Base-by-base conservation (phyloP, 345 rosid species). In the Corchorus capsularis region DNA sequence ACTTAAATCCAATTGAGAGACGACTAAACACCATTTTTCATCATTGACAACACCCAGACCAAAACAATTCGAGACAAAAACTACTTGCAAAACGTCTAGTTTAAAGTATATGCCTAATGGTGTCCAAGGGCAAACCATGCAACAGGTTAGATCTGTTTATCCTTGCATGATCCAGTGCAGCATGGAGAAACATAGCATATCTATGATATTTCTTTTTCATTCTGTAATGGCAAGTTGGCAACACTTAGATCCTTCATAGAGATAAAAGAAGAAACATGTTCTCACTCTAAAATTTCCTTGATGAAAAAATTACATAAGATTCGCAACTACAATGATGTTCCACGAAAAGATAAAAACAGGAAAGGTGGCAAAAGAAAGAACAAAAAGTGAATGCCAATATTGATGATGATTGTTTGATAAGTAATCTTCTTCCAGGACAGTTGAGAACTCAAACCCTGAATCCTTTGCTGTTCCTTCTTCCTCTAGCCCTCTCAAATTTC, bases 401-500 rank as follows among this genome's bases (percentile, higher is more conserved):
- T 66, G 3, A 45, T 5, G 71, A 66, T 3, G 20, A 66, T 20
- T 19, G 70, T n/a, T 20, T 19, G 70, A 45, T 6, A 66, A 19
- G 52, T 66, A 4, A 66, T n/a, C 11, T 43, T 45, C 34, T 19
- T 66, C 53, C 1, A 45, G 35, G 15, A 5, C 15, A 14, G 8
- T 63, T 41, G 71, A 22, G 63, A 49, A 66, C 82, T 84, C 75
- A 92, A 63, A 89, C 92, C 83, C 91, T 83, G 81, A 89, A 89
- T 37, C 93, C 91, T 79, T 82, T 85, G 86, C 89, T 88, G 81
- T 86, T 90, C 79, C 94, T 87, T 86, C 70, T 88, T 50, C 96
- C 94, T 77, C 97, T 83, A 43, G 90, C 94, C 74, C 67, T 91
- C 83, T 89, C 91, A 79, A 88, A 88, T 80, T 91, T 89, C 71